These are phyloP conservation scores for Adansonia gregorii DNA, from an alignment of 441 rosid genomes.

Conservation along the genomic window DNA sequence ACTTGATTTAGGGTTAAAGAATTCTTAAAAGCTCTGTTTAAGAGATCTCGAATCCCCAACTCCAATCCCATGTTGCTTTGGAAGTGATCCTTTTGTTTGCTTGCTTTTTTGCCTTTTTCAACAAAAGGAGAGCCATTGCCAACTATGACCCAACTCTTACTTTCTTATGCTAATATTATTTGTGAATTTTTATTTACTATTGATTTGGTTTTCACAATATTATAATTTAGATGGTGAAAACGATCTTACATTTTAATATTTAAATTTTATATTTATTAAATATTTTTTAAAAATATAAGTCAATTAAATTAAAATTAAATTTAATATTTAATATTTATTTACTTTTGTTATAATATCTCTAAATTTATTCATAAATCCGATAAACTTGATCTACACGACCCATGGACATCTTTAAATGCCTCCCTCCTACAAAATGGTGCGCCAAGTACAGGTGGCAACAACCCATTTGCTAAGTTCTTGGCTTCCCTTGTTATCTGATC, in stretches of 20 bases:
- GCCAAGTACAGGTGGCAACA: conserved; percentile 33
- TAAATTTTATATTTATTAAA: no score
- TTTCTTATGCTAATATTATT: not conserved
- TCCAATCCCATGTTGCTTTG: conserved; percentile 45
- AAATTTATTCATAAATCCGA: no score
- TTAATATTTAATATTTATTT: no score
- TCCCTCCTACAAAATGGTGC: no score
- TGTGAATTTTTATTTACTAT: not conserved
- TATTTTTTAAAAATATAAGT: no score
- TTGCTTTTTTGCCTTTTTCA: conserved; percentile 31
- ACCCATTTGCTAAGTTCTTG: conserved; percentile 35
- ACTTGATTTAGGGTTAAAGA: conserved; percentile 37
- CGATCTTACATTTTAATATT: no score
- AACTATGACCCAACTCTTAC: conserved; percentile 38
- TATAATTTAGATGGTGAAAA: no score
- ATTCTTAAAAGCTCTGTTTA: conserved; percentile 28
- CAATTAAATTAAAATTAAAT: no score
- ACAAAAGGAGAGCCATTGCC: conserved; percentile 45
- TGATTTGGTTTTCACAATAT: not conserved
- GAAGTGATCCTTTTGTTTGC: conserved; percentile 34
- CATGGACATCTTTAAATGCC: no score
- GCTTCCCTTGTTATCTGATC: conserved; percentile 30
- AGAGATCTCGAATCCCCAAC: conserved; percentile 50
- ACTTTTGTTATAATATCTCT: no score
- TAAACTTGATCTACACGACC: no score